phyloP scores from a whole-genome alignment of 2,329 filamentous ascomycete species.

The Alternaria triticina region DNA sequence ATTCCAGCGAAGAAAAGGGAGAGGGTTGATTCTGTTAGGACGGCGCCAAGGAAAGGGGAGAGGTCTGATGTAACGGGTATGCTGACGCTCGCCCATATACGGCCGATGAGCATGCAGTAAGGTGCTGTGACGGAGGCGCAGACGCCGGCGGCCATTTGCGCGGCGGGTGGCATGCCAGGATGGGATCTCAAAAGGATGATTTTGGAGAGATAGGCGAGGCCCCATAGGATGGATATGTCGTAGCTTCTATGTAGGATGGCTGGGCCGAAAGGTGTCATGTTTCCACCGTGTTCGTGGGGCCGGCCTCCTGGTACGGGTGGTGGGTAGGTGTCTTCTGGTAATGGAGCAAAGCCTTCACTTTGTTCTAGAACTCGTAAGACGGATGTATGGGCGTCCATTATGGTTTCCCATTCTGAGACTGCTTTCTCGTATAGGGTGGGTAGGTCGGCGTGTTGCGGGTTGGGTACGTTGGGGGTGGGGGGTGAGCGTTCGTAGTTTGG shows the following conservation, averaged over 20 bases:
- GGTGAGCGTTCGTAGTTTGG: slow-evolving; percentile 29
- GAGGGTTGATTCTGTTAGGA: slow-evolving; percentile 81
- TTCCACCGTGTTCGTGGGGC: slow-evolving; percentile 9
- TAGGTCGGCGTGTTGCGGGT: slow-evolving; percentile 56
- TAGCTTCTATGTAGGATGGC: slow-evolving; percentile 84
- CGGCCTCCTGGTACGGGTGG: slow-evolving; percentile 52
- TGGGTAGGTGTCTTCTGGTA: slow-evolving; percentile 71
- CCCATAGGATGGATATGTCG: slow-evolving; percentile 86
- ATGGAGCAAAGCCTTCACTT: slow-evolving; percentile 76
- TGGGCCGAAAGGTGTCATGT: slow-evolving; percentile 76
- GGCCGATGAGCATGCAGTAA: slow-evolving; percentile 77
- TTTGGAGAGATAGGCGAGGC: slow-evolving; percentile 82
- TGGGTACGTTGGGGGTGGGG: slow-evolving; percentile 17
- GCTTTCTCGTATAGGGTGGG: slow-evolving; percentile 72
- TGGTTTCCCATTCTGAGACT: slow-evolving; percentile 77
- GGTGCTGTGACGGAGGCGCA: slow-evolving; percentile 73
- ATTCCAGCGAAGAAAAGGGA: slow-evolving; percentile 87
- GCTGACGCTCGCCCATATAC: slow-evolving; percentile 75
- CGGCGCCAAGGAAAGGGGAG: slow-evolving; percentile 78
- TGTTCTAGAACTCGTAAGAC: slow-evolving; percentile 66
- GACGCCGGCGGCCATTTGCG: slow-evolving; percentile 84
- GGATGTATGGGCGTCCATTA: slow-evolving; percentile 72
- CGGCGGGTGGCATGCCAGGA: slow-evolving; percentile 87
- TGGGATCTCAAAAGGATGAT: slow-evolving; percentile 84
- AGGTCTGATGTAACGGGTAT: slow-evolving; percentile 56